phyloP scores from a whole-genome alignment of 164 flowering plant species.

The Magnolia sinica region DNA sequence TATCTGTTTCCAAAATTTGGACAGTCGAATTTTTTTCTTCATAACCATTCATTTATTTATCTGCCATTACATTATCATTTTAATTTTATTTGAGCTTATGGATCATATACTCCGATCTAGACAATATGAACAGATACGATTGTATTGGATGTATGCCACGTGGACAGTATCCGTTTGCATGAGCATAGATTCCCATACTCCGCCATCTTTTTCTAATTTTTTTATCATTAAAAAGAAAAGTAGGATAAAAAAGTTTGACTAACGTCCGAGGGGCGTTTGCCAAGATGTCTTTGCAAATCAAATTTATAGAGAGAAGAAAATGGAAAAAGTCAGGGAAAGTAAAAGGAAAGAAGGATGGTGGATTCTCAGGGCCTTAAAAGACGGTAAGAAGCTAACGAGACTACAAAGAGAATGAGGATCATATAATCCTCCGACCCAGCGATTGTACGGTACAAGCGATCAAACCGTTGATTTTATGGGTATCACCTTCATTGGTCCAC shows the following conservation, averaged over 20 bases:
- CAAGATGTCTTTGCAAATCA: background rate
- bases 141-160: background rate
- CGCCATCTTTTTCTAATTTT: background rate
- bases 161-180: background rate
- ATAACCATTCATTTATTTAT: too few relatives aligned
- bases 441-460: background rate
- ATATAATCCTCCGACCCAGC: background rate
- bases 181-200: background rate
- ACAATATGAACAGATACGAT: too few relatives aligned
- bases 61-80: background rate
- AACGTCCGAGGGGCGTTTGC: background rate
- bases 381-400: background rate
- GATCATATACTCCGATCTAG: background rate
- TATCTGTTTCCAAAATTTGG: too few relatives aligned
- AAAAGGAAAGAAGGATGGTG: background rate
- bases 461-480: too few relatives aligned
- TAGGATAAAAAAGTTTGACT: background rate
- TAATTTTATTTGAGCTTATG: too few relatives aligned
- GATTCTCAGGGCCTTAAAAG: background rate
- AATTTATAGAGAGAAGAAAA: constrained; percentile 3
- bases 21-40: background rate
- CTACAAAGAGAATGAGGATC: background rate
- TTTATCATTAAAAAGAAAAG: background rate
- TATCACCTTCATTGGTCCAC: too few relatives aligned
- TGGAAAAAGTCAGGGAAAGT: background rate